Evolutionary conservation across 106 monocot species (phyloP).

Genomic region (Triglochin maritima): DNA sequence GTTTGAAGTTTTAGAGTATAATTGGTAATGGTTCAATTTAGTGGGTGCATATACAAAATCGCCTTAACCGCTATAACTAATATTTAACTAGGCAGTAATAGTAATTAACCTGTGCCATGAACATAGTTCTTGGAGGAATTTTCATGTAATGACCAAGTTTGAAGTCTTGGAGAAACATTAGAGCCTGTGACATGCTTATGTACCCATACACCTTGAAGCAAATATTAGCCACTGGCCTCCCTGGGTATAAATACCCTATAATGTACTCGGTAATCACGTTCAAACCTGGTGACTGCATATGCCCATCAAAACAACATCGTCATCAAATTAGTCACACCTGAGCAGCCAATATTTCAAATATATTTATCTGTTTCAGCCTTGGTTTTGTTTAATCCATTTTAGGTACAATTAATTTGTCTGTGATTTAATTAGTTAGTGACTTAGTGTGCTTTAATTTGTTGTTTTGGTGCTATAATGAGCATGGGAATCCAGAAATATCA

Average conservation of each 20-base stretch:
- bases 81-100: not conserved
- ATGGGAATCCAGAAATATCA: no score
- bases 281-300: constrained; percentile 28
- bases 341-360: not conserved
- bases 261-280: constrained; percentile 52
- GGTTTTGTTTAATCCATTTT: no score
- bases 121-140: constrained; percentile 45
- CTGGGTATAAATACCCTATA: constrained; percentile 47
- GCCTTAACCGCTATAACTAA: no score
- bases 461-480: no score
- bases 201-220: constrained; percentile 40
- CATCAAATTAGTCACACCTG: not conserved
- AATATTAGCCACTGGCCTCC: constrained; percentile 33
- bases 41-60: no score
- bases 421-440: no score
- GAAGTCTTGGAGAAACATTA: constrained; percentile 37
- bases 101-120: constrained; percentile 31
- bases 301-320: not conserved
- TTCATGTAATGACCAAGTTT: constrained; percentile 54
- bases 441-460: no score
- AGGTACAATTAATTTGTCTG: no score
- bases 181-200: constrained; percentile 31
- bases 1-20: not conserved
- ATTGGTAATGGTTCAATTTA: not conserved
- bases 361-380: no score